phyloP scores from a whole-genome alignment of 805 yeast species.

The Candida broadrunensis region DNA sequence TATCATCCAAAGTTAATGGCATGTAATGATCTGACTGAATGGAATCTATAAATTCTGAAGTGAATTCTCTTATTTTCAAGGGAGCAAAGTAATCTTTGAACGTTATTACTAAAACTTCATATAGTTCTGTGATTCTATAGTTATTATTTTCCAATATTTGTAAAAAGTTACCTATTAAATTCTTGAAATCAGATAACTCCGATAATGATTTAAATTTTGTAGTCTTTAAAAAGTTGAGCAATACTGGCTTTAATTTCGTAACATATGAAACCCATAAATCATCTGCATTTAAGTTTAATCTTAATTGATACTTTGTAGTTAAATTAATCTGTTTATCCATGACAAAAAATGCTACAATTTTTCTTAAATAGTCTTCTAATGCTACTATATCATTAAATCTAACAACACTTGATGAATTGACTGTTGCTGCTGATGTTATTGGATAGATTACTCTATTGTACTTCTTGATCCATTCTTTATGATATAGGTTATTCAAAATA shows the following conservation, averaged over 20 bases:
- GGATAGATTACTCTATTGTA: constrained; percentile 72
- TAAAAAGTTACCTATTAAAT: constrained; percentile 63
- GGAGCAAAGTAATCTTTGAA: constrained; percentile 61
- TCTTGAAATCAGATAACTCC: constrained; percentile 54
- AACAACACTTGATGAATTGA: constrained; percentile 2
- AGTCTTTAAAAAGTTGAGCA: constrained; percentile 46
- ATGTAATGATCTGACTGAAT: constrained; percentile 81
- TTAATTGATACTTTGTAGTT: constrained; percentile 61
- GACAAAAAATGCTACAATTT: constrained; percentile 72
- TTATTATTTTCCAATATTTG: constrained; percentile 76
- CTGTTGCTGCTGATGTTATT: constrained; percentile 40
- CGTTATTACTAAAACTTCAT: constrained; percentile 55
- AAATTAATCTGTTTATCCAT: constrained; percentile 68
- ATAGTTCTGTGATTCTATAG: constrained; percentile 56
- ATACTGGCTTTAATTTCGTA: constrained; percentile 56
- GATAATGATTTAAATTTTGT: constrained; percentile 33
- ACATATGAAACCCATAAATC: constrained; percentile 75
- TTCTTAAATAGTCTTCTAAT: constrained; percentile 55
- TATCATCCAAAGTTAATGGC: constrained; percentile 72
- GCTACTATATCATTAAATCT: constrained; percentile 28
- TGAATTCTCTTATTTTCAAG: constrained; percentile 52
- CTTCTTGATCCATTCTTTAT: constrained; percentile 68
- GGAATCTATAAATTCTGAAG: constrained; percentile 55
- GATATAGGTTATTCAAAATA: constrained; percentile 59
- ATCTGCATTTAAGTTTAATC: constrained; percentile 57